Evolutionary conservation across 2,329 filamentous ascomycete species (phyloP).

Genomic region (Chaetomiaceae sp.): DNA sequence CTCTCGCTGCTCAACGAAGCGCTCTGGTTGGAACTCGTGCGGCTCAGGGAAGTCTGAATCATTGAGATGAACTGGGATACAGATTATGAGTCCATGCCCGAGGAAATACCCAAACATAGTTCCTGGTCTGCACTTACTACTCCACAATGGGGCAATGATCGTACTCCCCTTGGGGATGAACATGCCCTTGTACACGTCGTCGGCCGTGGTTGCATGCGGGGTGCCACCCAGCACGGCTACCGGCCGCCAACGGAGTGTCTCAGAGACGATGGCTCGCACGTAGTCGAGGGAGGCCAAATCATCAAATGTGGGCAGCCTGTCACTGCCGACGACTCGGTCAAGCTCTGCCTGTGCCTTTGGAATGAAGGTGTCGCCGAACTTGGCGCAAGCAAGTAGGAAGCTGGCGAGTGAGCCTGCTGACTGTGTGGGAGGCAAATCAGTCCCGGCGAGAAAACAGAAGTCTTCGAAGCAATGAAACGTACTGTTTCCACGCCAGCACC

Average conservation of each 20-base stretch:
- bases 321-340: slow-evolving; percentile 35
- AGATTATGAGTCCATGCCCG: not conserved
- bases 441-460: too few species aligned
- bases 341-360: slow-evolving; percentile 39
- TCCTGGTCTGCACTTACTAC: slow-evolving; percentile 33
- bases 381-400: slow-evolving; percentile 49
- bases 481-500: slow-evolving; percentile 43
- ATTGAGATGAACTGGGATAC: slow-evolving; percentile 37
- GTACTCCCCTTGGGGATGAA: slow-evolving; percentile 42
- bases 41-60: slow-evolving; percentile 40
- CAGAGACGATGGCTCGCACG: slow-evolving; percentile 35
- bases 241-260: slow-evolving; percentile 40
- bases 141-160: slow-evolving; percentile 40
- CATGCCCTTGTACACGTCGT: slow-evolving; percentile 39
- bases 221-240: slow-evolving; percentile 41
- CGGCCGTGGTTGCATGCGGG: slow-evolving; percentile 43
- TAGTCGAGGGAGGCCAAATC: slow-evolving; percentile 35
- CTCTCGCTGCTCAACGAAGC: slow-evolving; percentile 32
- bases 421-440: too few species aligned
- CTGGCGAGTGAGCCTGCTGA: slow-evolving; percentile 46
- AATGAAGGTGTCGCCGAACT: slow-evolving; percentile 48
- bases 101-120: not conserved
- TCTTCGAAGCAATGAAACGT: too few species aligned
- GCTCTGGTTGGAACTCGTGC: slow-evolving; percentile 36
- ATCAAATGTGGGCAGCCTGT: slow-evolving; percentile 36